Evolutionary conservation across 2,329 filamentous ascomycete species (phyloP), one percentile per base, ranked within the genome.

Genomic region (Stemphylium vesicarium): DNA sequence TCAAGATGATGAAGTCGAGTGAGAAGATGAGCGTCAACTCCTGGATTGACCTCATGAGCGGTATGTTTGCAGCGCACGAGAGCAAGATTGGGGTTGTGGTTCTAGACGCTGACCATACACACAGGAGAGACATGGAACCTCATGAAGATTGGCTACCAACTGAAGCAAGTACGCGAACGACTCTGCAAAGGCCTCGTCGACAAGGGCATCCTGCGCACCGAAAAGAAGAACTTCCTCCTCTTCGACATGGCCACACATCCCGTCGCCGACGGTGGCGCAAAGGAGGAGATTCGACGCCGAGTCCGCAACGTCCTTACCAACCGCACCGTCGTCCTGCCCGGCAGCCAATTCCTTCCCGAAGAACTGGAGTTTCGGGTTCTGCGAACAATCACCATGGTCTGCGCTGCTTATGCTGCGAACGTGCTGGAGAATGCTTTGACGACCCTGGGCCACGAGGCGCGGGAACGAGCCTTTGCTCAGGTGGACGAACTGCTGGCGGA

Each of bases 1-100:
- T 99, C 73, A 99, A 99, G 83, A 96, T 99, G 93, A 99, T 99
- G 94, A 99, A 99, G 84, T 88, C 91, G 68, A 97, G 92, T 78
- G 95, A 99, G 82, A 97, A 96, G 85, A 98, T 99, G 95, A 98
- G 95, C 78, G 95, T 99, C 65, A 95, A 91, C 82, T 91, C 92
- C 40, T 99, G 95, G 95, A 98, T 99, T 77, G 95, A 99, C 77
- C 82, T 99, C 66, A 94, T 99, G 92, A 97, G 93, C 77, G 95
- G 94, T 97, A 86, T 68, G 73, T 49, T 45, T 11, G 38, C 36
- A 33, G 31, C 47, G 18, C 29, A 36, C 36, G 4, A 31, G 29
- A 13, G 13, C 40, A 24, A 38, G 8, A 4, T 22, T 11, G 45
- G 35, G 37, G 41, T 20, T 20, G 20, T 46, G 41, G 16, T 40